These are phyloP conservation scores for Hanseniaspora clermontiae DNA, from an alignment of 805 yeast genomes.

Conservation along the genomic window DNA sequence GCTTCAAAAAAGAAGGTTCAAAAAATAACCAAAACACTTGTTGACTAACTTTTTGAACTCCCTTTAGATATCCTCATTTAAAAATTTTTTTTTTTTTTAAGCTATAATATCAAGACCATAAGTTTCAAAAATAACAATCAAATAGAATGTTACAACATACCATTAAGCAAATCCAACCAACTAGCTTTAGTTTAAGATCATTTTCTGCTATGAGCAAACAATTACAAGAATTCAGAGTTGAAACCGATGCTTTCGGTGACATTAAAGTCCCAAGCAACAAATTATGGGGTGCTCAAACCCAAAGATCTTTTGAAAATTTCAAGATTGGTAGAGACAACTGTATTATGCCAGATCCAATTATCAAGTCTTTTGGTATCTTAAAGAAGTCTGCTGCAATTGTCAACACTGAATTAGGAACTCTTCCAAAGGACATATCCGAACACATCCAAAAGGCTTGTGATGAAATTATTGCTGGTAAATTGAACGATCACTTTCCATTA, in stretches of 20 bases:
- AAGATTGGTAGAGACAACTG: slow-evolving; percentile 90
- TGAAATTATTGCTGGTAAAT: slow-evolving; percentile 85
- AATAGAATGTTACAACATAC: slow-evolving; percentile 2
- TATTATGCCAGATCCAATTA: slow-evolving; percentile 79
- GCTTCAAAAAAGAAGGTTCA: not conserved
- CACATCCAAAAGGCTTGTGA: slow-evolving; percentile 91
- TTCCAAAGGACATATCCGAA: slow-evolving; percentile 69
- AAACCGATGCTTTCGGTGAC: slow-evolving; percentile 94
- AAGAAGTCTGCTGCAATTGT: slow-evolving; percentile 92
- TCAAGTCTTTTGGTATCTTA: slow-evolving; percentile 82
- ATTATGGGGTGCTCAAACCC: slow-evolving; percentile 99
- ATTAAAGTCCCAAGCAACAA: slow-evolving; percentile 74
- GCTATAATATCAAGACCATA: not conserved
- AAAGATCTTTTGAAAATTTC: slow-evolving; percentile 84
- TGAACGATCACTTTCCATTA: slow-evolving; percentile 88
- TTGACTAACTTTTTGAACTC: not conserved
- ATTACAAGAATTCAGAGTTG: slow-evolving; percentile 39
- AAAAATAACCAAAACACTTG: not conserved
- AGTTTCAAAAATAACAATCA: not conserved
- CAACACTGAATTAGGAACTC: slow-evolving; percentile 64
- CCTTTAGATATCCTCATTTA: not conserved
- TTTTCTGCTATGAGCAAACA: slow-evolving; percentile 9
- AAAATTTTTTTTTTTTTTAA: not conserved
- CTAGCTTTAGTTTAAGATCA: not conserved
- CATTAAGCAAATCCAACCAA: not conserved